A percentile compares a stretch with the other conserved stretches of the same genome.
These are phyloP conservation scores for Colletotrichum tofieldiae DNA, from an alignment of 2,329 filamentous ascomycete genomes.

Conservation along the genomic window DNA sequence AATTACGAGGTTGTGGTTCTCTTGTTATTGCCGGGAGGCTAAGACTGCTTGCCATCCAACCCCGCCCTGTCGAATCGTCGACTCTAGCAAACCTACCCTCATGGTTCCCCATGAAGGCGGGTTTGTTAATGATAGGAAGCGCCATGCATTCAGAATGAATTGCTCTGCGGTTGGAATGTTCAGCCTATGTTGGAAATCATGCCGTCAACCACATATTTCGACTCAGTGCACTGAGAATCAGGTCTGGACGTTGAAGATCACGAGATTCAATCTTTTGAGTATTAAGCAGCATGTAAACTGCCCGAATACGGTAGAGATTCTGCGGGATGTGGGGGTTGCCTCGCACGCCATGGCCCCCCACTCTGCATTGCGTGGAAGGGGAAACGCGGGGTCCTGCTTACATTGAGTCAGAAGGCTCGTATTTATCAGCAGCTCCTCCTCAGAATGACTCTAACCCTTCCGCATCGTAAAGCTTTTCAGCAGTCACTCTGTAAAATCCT, in stretches of 20 bases:
- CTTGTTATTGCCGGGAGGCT: neutral
- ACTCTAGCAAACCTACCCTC: neutral
- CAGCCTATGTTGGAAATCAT: too few relatives aligned
- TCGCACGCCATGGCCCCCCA: conserved; percentile 4
- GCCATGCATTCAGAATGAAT: neutral
- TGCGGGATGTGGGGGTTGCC: neutral
- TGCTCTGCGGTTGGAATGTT: too few relatives aligned
- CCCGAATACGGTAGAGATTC: neutral
- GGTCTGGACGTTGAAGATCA: too few relatives aligned
- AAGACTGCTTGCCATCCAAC: too few relatives aligned
- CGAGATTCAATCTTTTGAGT: neutral
- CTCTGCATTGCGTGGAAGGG: neutral
- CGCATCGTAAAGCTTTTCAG: neutral
- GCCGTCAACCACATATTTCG: too few relatives aligned
- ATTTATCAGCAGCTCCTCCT: neutral
- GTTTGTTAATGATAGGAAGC: neutral
- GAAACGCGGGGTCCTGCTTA: neutral
- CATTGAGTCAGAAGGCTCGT: neutral
- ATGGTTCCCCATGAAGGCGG: neutral
- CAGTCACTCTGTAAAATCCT: neutral
- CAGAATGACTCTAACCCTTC: neutral
- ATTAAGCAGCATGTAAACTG: too few relatives aligned
- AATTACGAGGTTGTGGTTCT: neutral
- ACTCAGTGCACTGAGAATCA: neutral
- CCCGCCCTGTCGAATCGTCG: too few relatives aligned